These are phyloP conservation scores for Tolypocladium album DNA, from an alignment of 2,329 filamentous ascomycete species.

Conservation along the genomic window DNA sequence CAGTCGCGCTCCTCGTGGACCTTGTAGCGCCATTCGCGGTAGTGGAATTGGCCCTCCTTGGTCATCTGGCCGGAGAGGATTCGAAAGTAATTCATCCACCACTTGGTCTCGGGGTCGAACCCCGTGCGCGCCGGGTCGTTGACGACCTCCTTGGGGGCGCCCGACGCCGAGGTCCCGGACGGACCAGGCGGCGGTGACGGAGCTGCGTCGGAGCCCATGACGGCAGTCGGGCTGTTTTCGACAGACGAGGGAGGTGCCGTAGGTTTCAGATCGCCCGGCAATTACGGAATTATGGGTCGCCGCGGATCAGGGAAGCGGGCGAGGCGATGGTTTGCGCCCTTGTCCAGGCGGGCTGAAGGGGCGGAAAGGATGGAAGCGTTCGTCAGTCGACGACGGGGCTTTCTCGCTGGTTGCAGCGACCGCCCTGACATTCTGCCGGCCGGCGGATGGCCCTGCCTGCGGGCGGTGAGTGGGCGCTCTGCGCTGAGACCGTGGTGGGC, in stretches of 20 bases:
- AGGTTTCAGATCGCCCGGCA: background rate
- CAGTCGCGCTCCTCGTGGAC: slow-evolving; percentile 71
- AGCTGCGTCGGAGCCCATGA: slow-evolving; percentile 5
- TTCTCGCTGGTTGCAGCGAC: background rate
- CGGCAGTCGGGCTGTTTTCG: background rate
- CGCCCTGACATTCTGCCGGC: background rate
- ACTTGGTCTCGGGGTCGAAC: slow-evolving; percentile 48
- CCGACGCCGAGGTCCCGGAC: slow-evolving; percentile 2
- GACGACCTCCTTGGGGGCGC: slow-evolving; percentile 24
- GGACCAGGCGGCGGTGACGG: slow-evolving; percentile 8
- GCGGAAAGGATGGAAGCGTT: background rate
- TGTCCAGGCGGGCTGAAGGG: background rate
- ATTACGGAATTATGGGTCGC: background rate
- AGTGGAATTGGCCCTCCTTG: slow-evolving; percentile 58
- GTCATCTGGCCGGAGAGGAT: slow-evolving; percentile 67
- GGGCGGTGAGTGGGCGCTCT: background rate
- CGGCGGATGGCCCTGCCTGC: background rate
- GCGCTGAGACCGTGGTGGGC: background rate
- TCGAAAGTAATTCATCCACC: slow-evolving; percentile 80
- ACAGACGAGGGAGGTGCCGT: background rate
- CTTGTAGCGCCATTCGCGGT: slow-evolving; percentile 65
- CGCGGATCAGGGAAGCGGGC: background rate
- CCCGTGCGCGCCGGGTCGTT: slow-evolving; percentile 53
- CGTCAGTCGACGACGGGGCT: background rate
- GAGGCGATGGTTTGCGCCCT: background rate